Percentiles rank a stretch among this genome's conserved stretches.
These are phyloP conservation scores for Adansonia gregorii DNA, from an alignment of 441 rosid species.

Conservation along the genomic window DNA sequence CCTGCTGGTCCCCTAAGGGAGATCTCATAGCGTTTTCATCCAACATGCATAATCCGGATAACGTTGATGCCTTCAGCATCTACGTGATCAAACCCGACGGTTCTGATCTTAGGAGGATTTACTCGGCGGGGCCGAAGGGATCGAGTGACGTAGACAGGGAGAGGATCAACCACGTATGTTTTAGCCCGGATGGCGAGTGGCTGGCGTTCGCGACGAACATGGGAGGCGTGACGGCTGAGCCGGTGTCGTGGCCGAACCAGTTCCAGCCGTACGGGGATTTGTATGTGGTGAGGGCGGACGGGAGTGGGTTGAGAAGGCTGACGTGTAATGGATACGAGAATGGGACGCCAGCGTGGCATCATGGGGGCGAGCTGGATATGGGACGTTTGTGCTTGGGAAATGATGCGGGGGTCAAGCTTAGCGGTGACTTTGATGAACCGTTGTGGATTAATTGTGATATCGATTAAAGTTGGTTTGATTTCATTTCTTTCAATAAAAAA, in stretches of 20 bases:
- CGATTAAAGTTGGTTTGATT: slow-evolving; percentile 19
- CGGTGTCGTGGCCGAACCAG: slow-evolving; percentile 78
- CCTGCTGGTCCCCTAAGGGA: slow-evolving; percentile 75
- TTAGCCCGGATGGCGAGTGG: slow-evolving; percentile 71
- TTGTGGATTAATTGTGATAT: slow-evolving; percentile 68
- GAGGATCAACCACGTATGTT: slow-evolving; percentile 78
- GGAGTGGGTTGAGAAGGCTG: slow-evolving; percentile 70
- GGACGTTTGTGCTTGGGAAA: slow-evolving; percentile 33
- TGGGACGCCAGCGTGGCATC: slow-evolving; percentile 79
- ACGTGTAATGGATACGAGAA: slow-evolving; percentile 84
- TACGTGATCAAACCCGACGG: slow-evolving; percentile 77
- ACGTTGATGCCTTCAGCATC: slow-evolving; percentile 47
- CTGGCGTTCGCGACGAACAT: slow-evolving; percentile 66
- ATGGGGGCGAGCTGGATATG: slow-evolving; percentile 34
- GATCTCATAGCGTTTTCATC: slow-evolving; percentile 93
- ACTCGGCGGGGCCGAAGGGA: slow-evolving; percentile 54
- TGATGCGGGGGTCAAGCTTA: slow-evolving; percentile 50
- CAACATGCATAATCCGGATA: slow-evolving; percentile 59
- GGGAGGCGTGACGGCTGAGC: slow-evolving; percentile 67
- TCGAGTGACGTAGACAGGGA: slow-evolving; percentile 62
- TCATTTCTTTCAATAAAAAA: too few relatives aligned
- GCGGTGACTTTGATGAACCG: slow-evolving; percentile 62
- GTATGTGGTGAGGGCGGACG: slow-evolving; percentile 56
- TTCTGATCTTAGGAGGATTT: slow-evolving; percentile 56
- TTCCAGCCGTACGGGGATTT: slow-evolving; percentile 86